Evolutionary conservation across 768 basidiomycete genomes (phyloP).

Genomic region (Lentinus tigrinus): DNA sequence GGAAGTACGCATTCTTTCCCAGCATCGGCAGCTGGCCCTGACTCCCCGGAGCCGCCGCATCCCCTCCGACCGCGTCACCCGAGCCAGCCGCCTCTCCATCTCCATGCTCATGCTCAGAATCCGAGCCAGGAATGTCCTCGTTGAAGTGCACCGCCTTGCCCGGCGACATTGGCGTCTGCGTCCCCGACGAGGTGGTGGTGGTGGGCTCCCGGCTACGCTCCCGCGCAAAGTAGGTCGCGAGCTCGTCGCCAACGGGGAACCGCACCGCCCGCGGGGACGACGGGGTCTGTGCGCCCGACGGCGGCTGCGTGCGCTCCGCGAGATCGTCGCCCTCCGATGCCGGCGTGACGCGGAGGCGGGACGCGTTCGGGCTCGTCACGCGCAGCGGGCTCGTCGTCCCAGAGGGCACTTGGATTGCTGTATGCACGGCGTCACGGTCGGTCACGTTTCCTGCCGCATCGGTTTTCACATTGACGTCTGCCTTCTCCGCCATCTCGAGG

Average conservation of each 20-base stretch:
- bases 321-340: neutral
- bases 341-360: neutral
- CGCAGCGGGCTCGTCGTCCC: neutral
- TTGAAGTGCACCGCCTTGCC: conserved; percentile 9
- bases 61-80: neutral
- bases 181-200: neutral
- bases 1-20: conserved; percentile 33
- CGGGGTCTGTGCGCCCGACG: neutral
- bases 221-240: neutral
- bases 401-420: neutral
- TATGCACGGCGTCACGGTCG: neutral
- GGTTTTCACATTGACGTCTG: conserved; percentile 9
- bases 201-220: neutral
- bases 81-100: neutral
- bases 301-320: neutral
- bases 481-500: neutral
- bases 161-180: neutral
- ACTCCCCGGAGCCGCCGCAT: neutral
- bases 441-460: neutral
- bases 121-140: neutral
- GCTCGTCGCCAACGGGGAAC: neutral
- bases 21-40: neutral
- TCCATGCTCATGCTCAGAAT: neutral
- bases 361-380: neutral
- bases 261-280: neutral